Conservation (phyloP, 768 basidiomycete species). For the Hirschioporus abietinus region DNA sequence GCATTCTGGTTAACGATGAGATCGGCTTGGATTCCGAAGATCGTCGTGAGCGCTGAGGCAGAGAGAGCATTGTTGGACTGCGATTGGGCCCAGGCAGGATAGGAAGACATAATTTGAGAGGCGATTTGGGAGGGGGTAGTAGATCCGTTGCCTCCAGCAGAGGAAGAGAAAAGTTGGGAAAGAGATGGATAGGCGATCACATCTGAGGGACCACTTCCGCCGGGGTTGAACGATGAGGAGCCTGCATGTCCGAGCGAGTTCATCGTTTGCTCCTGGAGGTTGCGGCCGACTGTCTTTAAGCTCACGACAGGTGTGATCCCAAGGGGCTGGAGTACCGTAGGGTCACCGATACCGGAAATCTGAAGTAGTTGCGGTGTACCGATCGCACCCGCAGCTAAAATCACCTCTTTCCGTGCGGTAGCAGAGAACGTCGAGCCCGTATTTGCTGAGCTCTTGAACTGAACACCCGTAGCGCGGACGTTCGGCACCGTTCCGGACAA, state of each 20-base stretch:
- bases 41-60: slow-evolving; percentile 35
- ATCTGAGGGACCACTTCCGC: slow-evolving; percentile 41
- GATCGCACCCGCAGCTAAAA: slow-evolving; percentile 50
- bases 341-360: slow-evolving; percentile 54
- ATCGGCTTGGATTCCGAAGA: slow-evolving; percentile 41
- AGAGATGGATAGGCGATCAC: slow-evolving; percentile 48
- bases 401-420: slow-evolving; percentile 42
- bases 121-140: slow-evolving; percentile 21
- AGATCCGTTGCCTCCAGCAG: slow-evolving; percentile 14
- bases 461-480: slow-evolving; percentile 39
- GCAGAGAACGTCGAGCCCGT: slow-evolving; percentile 35
- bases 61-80: slow-evolving; percentile 36
- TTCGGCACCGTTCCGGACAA: slow-evolving; percentile 29
- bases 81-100: slow-evolving; percentile 37
- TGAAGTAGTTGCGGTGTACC: slow-evolving; percentile 45
- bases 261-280: slow-evolving; percentile 54
- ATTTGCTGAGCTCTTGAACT: slow-evolving; percentile 37
- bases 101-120: slow-evolving; percentile 31
- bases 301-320: slow-evolving; percentile 43
- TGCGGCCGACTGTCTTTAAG: slow-evolving; percentile 47
- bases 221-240: slow-evolving; percentile 35
- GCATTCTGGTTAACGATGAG: slow-evolving; percentile 43
- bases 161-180: slow-evolving; percentile 37
- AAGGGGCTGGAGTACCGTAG: slow-evolving; percentile 36
- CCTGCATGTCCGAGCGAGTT: slow-evolving; percentile 33